Evolutionary conservation across 352 stramenopile species (phyloP).

Genomic region (Hyaloperonospora arabidopsidis): DNA sequence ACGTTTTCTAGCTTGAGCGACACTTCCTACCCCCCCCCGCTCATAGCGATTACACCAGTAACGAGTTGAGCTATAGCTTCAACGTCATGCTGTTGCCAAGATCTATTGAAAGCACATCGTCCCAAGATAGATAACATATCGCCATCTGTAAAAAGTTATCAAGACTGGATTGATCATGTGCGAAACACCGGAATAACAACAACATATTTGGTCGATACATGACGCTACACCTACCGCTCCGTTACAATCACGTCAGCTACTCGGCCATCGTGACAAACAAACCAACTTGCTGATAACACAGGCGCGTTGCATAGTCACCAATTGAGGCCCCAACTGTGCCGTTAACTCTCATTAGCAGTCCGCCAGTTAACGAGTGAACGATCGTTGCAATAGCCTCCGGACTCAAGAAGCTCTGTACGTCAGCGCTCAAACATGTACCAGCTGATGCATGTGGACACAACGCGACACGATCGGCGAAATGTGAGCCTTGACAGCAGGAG

Average conservation of each 20-base stretch:
- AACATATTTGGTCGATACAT: background rate
- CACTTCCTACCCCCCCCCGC: no score
- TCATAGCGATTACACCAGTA: no score
- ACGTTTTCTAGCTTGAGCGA: no score
- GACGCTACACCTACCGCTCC: no score
- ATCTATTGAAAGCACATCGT: no score
- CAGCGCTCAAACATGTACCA: conserved; percentile 59
- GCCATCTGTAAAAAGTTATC: no score
- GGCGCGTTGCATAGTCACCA: conserved; percentile 46
- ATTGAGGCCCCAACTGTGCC: conserved; percentile 67
- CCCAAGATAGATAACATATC: no score
- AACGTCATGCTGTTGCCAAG: no score
- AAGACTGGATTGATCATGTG: no score
- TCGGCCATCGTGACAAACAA: conserved; percentile 65
- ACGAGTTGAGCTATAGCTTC: no score
- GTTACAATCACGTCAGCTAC: conserved; percentile 8
- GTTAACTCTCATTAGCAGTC: conserved; percentile 74
- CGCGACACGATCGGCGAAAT: conserved; percentile 42
- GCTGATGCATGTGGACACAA: conserved; percentile 50
- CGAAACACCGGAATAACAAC: no score
- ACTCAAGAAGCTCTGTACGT: conserved; percentile 60
- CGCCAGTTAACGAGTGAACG: conserved; percentile 60
- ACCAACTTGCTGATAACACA: conserved; percentile 69
- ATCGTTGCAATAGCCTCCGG: conserved; percentile 69
- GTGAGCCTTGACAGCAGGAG: conserved; percentile 62